Evolutionary conservation across 1,139 yeast genomes (phyloP), one percentile per base, ranked within the genome.

Genomic region (Pneumocystis jirovecii): DNA sequence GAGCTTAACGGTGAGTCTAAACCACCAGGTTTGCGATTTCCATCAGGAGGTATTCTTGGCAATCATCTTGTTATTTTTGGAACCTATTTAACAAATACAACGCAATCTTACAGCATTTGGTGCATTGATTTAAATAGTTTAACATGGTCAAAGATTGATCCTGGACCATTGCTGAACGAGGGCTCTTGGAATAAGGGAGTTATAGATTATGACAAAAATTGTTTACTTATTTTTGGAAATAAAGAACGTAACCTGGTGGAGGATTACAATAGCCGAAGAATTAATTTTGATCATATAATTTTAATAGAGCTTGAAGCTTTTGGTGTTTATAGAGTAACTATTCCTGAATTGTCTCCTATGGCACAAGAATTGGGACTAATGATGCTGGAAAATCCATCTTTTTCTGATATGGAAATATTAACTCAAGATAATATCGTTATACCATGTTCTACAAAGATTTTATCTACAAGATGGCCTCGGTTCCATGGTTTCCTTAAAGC

Each of bases 1-100:
- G 60, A 40, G 19, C 19, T 65, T 21, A 21, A 31, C 5, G 64
- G 64, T n/a, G 42, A 61, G 7, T 35, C 56, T 21, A 64, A 66
- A n/a, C 71, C 71, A n/a, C 71, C 71, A 1, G 70, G 70, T 25
- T 63, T 69, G 19, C 65, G 71, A 29, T 69, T 69, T 57, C 71
- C 71, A 7, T 60, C 62, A n/a, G 70, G 70, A 15, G 65, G 66
- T n/a, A 44, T 67, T 35, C 60, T 68, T 12, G 68, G 68, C n/a
- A 65, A 68, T 21, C 61, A 68, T 59, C 35, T 69, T 21, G 50
- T 70, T 39, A 19, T 70, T 39, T 67, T 66, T n/a, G 71, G 71
- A 12, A 64, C 66, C 3, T 66, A 65, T 44, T 62, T 69, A 35
- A 44, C 65, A 29, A 64, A 64, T 35, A 40, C 64, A 10, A 21